Base-by-base conservation (phyloP, 176 grass and related monocot species). In the Oryza coarctata region DNA sequence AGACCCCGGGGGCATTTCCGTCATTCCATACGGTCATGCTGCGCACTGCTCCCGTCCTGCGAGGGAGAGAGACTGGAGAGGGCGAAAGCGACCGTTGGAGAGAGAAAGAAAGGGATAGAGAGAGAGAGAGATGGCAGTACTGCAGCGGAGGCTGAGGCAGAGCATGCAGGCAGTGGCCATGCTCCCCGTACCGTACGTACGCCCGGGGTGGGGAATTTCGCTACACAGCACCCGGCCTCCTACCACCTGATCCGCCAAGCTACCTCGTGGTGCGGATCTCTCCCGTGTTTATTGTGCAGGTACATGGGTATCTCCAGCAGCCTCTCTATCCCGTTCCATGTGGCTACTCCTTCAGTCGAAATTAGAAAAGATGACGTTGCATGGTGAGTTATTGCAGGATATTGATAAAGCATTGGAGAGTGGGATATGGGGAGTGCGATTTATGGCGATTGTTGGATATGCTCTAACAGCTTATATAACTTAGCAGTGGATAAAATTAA, bases 41-140 rank as follows among this genome's bases (percentile, higher is more conserved):
- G 65, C 20, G n/a, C n/a, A n/a, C n/a, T n/a, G n/a, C n/a, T 63
- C 28, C 30, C 20, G 23, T 25, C 70, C 12, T 39, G 28, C 6
- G 29, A 26, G 1, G 11, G 75, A 26, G 33, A 7, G 63, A 55
- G n/a, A n/a, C n/a, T n/a, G n/a, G n/a, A 38, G 20, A 20, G 63
- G 1, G 14, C 1, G 78, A 81, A 31, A 82, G 86, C 73, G 86
- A 82, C 73, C 3, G 39, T 1, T 55, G 68, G 49, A 70, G 49
- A 47, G 85, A 81, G 77, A 55, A 6, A 63, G 66, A n/a, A n/a
- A n/a, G n/a, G n/a, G n/a, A n/a, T n/a, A 70, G 49, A 47, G 85
- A 1, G 75, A 25, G 20, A 71, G 41, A 40, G 9, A 0, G 68
- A 18, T 12, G 76, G n/a, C n/a, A 15, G 3, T 68, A 12, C 76